phyloP scores from a whole-genome alignment of 805 yeast species.

The Yarrowia divulgata region DNA sequence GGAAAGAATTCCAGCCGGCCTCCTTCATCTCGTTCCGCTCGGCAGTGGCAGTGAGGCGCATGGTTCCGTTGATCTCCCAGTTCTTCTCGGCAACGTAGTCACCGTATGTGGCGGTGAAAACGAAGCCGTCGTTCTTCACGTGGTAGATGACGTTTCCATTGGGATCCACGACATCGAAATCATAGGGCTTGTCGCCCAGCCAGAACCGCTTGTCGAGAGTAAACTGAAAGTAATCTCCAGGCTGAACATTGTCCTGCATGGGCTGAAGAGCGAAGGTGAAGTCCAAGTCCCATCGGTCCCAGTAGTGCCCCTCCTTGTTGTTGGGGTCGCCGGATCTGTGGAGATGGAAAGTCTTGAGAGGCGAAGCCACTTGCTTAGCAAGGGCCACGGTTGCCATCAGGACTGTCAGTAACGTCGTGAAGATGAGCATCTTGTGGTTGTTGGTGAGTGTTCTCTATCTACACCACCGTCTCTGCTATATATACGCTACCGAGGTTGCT shows the following conservation, averaged over 20 bases:
- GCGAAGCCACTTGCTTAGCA: conserved; percentile 31
- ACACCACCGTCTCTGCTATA: neutral
- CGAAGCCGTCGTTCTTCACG: conserved; percentile 12
- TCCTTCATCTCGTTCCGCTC: conserved; percentile 8
- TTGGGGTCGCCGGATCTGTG: neutral
- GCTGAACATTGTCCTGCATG: conserved; percentile 15
- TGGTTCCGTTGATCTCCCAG: conserved; percentile 13
- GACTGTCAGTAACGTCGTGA: conserved; percentile 6
- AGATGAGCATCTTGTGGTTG: neutral
- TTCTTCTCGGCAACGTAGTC: conserved; percentile 28
- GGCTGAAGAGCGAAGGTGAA: conserved; percentile 15
- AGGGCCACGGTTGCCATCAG: conserved; percentile 24
- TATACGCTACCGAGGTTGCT: conserved; percentile 1
- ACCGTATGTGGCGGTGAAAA: conserved; percentile 1
- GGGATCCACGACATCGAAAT: conserved; percentile 29
- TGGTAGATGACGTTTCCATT: conserved; percentile 10
- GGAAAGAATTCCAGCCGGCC: conserved; percentile 11
- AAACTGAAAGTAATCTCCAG: conserved; percentile 33
- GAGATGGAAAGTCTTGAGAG: conserved; percentile 18
- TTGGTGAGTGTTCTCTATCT: neutral
- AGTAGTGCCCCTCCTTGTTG: conserved; percentile 25
- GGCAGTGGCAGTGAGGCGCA: conserved; percentile 24
- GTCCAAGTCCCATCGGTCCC: conserved; percentile 17
- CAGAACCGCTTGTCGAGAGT: conserved; percentile 12
- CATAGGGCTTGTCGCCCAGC: conserved; percentile 30